phyloP scores from a whole-genome alignment of 441 rosid species.

The Adansonia rubrostipa region DNA sequence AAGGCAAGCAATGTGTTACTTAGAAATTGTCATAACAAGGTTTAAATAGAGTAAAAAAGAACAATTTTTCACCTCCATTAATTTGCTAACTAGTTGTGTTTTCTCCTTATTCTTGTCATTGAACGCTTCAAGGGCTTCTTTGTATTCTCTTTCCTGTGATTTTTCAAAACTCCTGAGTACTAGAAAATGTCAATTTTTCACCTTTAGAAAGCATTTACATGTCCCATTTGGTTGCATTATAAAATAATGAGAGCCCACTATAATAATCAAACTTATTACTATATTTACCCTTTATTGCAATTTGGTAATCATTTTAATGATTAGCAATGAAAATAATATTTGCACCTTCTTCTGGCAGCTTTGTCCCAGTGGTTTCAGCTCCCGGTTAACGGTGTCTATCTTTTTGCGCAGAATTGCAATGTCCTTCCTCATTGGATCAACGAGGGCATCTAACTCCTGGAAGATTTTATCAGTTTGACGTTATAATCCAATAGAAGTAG shows the following conservation, averaged over 20 bases:
- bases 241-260: neutral
- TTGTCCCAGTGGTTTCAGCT: constrained; percentile 73
- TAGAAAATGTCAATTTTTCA: neutral
- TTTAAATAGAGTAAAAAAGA: neutral
- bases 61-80: constrained; percentile 71
- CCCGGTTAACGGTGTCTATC: constrained; percentile 65
- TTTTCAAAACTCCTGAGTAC: neutral
- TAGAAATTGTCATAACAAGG: constrained; percentile 26
- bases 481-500: neutral
- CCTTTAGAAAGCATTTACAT: neutral
- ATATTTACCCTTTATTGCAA: neutral
- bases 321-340: neutral
- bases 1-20: neutral
- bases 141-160: constrained; percentile 84
- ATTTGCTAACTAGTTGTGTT: constrained; percentile 66
- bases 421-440: constrained; percentile 87
- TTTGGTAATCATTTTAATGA: neutral
- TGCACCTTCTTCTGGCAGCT: constrained; percentile 83
- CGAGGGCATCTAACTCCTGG: constrained; percentile 83
- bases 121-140: constrained; percentile 81
- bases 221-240: neutral
- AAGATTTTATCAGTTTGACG: constrained; percentile 4
- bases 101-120: constrained; percentile 92
- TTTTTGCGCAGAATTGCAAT: constrained; percentile 67
- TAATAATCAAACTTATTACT: neutral